A percentile compares a stretch with the other conserved stretches of the same genome.
These are phyloP conservation scores for Ophiocordyceps australis DNA, from an alignment of 2,329 filamentous ascomycete genomes.

Conservation along the genomic window DNA sequence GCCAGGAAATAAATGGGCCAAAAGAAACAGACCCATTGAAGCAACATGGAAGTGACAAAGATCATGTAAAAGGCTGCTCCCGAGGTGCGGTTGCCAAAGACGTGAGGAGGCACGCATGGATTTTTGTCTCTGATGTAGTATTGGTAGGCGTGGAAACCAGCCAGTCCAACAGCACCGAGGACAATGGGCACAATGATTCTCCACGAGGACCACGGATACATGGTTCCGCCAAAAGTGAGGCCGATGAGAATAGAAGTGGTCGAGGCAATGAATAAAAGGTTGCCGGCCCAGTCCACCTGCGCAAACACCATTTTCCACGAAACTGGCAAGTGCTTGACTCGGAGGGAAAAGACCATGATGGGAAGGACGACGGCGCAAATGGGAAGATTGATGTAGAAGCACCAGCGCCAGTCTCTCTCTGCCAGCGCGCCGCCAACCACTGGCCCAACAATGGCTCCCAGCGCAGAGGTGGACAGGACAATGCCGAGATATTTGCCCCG, in stretches of 20 bases:
- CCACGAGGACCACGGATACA: constrained; percentile 18
- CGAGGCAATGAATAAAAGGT: constrained; percentile 16
- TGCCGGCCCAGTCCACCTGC: constrained; percentile 23
- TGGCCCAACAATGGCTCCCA: constrained; percentile 12
- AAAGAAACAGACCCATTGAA: constrained; percentile 13
- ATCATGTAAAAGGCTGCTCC: constrained; percentile 9
- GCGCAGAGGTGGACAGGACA: constrained; percentile 9
- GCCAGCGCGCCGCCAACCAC: constrained; percentile 7
- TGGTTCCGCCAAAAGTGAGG: constrained; percentile 20
- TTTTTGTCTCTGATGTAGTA: constrained; percentile 1
- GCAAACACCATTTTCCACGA: background rate
- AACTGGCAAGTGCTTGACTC: constrained; percentile 6
- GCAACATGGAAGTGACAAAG: constrained; percentile 12
- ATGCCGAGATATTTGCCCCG: constrained; percentile 19
- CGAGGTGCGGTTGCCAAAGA: constrained; percentile 5
- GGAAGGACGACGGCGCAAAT: constrained; percentile 11
- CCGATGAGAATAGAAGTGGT: constrained; percentile 11
- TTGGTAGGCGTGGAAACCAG: constrained; percentile 6
- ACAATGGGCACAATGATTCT: constrained; percentile 20
- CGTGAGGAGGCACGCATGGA: constrained; percentile 4
- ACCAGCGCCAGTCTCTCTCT: constrained; percentile 15
- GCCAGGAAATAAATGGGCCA: constrained; percentile 29
- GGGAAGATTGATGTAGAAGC: constrained; percentile 22
- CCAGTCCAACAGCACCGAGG: constrained; percentile 14
- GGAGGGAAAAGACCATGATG: constrained; percentile 13